phyloP scores from a whole-genome alignment of 1,284 basidiomycete genomes.

The Athelia psychrophila region DNA sequence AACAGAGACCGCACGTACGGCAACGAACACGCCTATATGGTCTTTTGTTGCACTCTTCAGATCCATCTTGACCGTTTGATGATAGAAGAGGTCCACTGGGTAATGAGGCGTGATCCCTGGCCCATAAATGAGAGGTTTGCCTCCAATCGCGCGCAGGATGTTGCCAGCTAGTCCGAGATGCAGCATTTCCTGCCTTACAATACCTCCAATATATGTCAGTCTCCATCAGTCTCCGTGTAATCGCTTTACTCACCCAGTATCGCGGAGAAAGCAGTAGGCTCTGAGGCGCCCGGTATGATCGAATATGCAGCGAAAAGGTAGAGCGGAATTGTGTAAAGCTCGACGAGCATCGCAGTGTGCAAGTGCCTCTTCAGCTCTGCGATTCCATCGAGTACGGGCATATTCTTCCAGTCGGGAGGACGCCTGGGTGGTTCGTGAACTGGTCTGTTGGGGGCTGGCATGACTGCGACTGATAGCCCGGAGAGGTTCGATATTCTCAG shows the following conservation, averaged over 20 bases:
- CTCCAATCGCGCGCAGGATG: slow-evolving; percentile 6
- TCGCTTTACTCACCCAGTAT: slow-evolving; percentile 8
- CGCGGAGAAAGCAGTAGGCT: not conserved
- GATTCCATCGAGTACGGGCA: too few species aligned
- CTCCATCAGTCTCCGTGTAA: not conserved
- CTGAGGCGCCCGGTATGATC: slow-evolving; percentile 9
- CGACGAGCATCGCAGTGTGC: slow-evolving; percentile 47
- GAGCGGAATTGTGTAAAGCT: slow-evolving; percentile 10
- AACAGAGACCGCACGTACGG: not conserved
- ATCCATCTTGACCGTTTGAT: not conserved
- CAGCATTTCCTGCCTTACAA: slow-evolving; percentile 15
- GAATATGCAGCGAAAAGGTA: slow-evolving; percentile 13
- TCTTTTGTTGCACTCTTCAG: not conserved
- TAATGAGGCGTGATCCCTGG: not conserved
- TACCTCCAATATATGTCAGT: slow-evolving; percentile 1
- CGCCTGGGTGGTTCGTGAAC: too few species aligned
- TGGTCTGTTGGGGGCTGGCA: too few species aligned
- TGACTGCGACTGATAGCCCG: too few species aligned
- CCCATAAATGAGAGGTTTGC: not conserved
- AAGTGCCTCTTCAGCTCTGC: too few species aligned
- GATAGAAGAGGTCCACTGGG: not conserved
- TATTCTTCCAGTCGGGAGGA: too few species aligned
- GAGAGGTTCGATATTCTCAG: too few species aligned
- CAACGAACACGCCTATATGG: not conserved
- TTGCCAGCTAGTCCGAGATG: slow-evolving; percentile 13